Evolutionary conservation across 768 basidiomycete species (phyloP).

Genomic region (Lactarius evosmus): DNA sequence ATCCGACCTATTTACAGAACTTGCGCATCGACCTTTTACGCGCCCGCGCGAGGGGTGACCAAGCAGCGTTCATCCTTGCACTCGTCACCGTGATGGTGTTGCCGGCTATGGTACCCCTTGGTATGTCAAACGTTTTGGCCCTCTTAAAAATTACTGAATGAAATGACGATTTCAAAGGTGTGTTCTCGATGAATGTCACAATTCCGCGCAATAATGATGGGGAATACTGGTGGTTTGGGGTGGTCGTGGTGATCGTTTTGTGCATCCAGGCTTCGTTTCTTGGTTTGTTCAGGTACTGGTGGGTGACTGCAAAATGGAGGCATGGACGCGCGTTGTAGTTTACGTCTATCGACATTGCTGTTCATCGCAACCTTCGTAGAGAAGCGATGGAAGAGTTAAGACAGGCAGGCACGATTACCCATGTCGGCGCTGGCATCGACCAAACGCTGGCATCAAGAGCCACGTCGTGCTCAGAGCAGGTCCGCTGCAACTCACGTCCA

Average conservation of each 20-base stretch:
- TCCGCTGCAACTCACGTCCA: neutral
- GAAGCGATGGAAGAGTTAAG: neutral
- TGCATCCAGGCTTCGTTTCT: constrained; percentile 47
- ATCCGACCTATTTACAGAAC: constrained; percentile 80
- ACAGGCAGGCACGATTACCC: neutral
- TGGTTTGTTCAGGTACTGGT: constrained; percentile 58
- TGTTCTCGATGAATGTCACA: constrained; percentile 63
- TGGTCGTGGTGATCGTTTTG: constrained; percentile 47
- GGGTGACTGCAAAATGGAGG: constrained; percentile 50
- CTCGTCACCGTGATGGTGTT: constrained; percentile 65
- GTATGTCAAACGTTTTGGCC: constrained; percentile 37
- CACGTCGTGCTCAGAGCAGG: neutral
- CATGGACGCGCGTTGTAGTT: neutral
- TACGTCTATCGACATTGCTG: neutral
- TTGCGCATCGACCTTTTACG: constrained; percentile 59
- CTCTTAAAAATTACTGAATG: neutral
- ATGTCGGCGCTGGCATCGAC: neutral
- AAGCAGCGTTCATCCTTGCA: constrained; percentile 62
- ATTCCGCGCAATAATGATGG: constrained; percentile 54
- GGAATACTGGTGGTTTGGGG: constrained; percentile 52
- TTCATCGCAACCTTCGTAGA: neutral
- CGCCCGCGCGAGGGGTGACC: constrained; percentile 61
- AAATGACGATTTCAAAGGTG: constrained; percentile 46
- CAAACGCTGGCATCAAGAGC: neutral
- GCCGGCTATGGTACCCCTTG: constrained; percentile 57